Evolutionary conservation across 495 filamentous ascomycete species (phyloP), one percentile per base, ranked within the genome.

Genomic region (Aspergillus steynii): DNA sequence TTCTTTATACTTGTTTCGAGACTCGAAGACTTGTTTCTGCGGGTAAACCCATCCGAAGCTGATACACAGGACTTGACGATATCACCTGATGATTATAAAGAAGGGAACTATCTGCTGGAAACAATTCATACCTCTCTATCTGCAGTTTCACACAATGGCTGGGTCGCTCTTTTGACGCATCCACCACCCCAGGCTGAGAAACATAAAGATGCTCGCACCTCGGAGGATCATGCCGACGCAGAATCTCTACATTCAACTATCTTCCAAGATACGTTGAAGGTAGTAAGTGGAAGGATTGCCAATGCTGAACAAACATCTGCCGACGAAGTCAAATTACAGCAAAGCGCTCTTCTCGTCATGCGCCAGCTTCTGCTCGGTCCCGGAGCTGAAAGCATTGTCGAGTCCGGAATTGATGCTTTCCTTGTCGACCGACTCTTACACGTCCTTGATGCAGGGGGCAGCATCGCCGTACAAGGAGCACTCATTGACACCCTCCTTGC

Each of bases 21-120:
- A 42, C 70, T 81, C n/a, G 75, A 80, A 50, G 68, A 65, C 50
- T 54, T 79, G 5, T 73, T 76, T 37, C 66, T 71, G 20, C 64
- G 68, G 55, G 73, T 66, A 31, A 65, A 56, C 3, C 63, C 46
- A 4, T 55, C 50, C 29, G 62, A 68, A 31, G 31, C 55, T 7
- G 59, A 61, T 28, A 59, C 56, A 29, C 58, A 64, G 2, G 68
- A 63, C 47, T 48, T 63, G 9, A 58, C 68, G 3, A 65, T 80
- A 34, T 71, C 68, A 20, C 58, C 70, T 0, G 86, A 92, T 64
- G 90, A 95, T 65, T 80, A 91, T 48, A 88, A 88, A 60, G 80
- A 93, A 56, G 90, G 85, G 60, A 76, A 88, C 12, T 96, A 97
- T 70, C 88, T 95, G 65, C 71, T 96, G 15, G 86, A 86, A 62